These are phyloP conservation scores for Penicillium sp. DNA, from an alignment of 2,329 filamentous ascomycete genomes.

Conservation along the genomic window DNA sequence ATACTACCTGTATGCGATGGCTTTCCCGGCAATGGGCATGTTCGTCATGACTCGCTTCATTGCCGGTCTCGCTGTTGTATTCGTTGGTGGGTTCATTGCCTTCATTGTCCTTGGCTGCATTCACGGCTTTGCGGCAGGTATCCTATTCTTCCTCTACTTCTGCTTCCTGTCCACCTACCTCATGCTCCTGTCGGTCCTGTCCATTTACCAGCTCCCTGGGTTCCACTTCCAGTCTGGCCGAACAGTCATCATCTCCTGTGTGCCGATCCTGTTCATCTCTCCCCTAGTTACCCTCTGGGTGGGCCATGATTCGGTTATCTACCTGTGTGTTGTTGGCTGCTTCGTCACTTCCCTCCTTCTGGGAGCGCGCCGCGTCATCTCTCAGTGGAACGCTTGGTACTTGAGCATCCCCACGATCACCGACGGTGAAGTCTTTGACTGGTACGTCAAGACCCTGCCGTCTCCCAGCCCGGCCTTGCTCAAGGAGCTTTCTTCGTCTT, in stretches of 20 bases:
- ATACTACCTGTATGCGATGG: conserved; percentile 4
- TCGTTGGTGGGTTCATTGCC: conserved; percentile 1
- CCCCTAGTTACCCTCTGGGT: conserved; percentile 1
- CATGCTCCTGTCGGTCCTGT: conserved; percentile 1
- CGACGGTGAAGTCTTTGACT: not conserved
- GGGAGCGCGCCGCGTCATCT: not conserved
- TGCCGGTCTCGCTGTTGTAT: not conserved
- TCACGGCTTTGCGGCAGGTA: conserved; percentile 1
- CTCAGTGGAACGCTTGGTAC: conserved; percentile 1
- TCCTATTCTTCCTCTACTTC: conserved; percentile 5
- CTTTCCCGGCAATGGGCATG: conserved; percentile 4
- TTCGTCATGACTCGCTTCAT: conserved; percentile 4
- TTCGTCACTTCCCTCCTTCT: not conserved
- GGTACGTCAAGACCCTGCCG: not conserved
- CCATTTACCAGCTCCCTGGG: conserved; percentile 1
- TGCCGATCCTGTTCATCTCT: conserved; percentile 2
- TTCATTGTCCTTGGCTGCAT: conserved; percentile 1
- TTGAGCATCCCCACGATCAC: not conserved
- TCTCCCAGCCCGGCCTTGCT: not conserved
- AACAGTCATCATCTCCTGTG: not conserved
- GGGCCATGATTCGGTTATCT: conserved; percentile 1
- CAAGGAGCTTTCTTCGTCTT: not conserved
- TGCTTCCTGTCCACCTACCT: conserved; percentile 3
- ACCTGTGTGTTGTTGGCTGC: not conserved
- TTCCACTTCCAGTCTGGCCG: conserved; percentile 4